A percentile compares a stretch with the other conserved stretches of the same genome.
These are phyloP conservation scores for Mycena filopes DNA, from an alignment of 768 basidiomycete species.

Conservation along the genomic window DNA sequence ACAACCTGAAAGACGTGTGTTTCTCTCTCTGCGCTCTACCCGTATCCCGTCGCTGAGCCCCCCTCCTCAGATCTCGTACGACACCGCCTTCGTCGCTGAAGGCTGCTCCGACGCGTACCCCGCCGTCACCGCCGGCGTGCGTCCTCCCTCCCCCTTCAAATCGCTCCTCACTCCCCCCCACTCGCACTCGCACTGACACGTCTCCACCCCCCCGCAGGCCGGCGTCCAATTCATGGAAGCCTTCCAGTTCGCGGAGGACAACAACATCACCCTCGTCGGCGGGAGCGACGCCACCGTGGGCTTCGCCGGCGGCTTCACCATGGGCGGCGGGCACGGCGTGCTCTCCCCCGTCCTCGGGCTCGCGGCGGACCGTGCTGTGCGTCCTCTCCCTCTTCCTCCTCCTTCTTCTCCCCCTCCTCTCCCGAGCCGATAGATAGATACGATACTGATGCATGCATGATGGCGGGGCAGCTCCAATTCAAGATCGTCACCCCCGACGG, in stretches of 20 bases:
- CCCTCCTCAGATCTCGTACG: constrained; percentile 45
- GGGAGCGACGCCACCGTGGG: constrained; percentile 56
- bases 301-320: constrained; percentile 45
- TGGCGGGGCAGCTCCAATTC: constrained; percentile 54
- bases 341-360: constrained; percentile 58
- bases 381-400: constrained; percentile 19
- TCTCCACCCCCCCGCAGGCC: constrained; percentile 43
- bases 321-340: constrained; percentile 58
- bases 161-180: not conserved
- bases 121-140: constrained; percentile 52
- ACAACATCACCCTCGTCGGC: constrained; percentile 59
- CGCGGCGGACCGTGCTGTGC: constrained; percentile 57
- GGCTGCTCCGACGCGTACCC: constrained; percentile 44
- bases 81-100: constrained; percentile 47
- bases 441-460: not conserved
- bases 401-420: too few species aligned
- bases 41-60: not conserved
- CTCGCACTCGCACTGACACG: not conserved
- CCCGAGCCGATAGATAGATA: too few species aligned
- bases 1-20: constrained; percentile 52
- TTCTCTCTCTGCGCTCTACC: not conserved
- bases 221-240: constrained; percentile 58
- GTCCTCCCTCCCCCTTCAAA: constrained; percentile 5
- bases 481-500: constrained; percentile 68
- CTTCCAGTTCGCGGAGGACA: constrained; percentile 54